Evolutionary conservation across 2,329 filamentous ascomycete genomes (phyloP), one percentile per base, ranked within the genome.

Genomic region (Monosporascus sp.): DNA sequence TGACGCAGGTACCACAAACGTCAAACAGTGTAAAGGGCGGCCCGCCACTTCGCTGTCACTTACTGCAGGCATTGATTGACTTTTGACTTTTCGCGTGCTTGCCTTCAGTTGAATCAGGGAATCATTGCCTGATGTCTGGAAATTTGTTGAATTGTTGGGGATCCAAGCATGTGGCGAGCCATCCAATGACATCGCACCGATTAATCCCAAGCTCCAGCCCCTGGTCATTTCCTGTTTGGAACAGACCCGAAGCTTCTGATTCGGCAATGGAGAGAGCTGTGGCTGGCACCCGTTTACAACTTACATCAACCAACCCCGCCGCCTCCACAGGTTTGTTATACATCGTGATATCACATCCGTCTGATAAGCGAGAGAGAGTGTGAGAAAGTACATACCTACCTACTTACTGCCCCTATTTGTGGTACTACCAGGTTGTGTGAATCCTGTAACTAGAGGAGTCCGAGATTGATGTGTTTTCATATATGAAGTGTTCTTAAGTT

Each of bases 91-190:
- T 37, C 39, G 48, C 47, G 45, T 35, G 31, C 50, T 38, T 54
- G 31, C 53, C 55, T 11, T 20, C 5, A 17, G 48, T 15, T 3
- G 14, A 22, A 46, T 11, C 18, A 24, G 35, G 25, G 38, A 46
- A 46, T 51, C 49, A 45, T 56, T 57, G 56, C 52, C 57, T 53
- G 57, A 52, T 60, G 60, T 60, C 58, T 52, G 62, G 59, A 64
- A 65, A 55, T 65, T 63, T 67, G 64, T 67, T 67, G 64, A 67
- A 67, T 67, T 67, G 64, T 67, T 67, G 64, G 64, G 64, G 63
- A 62, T 55, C 43, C 43, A 43, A 44, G 48, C 37, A 2, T 15
- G 48, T 46, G 49, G 41, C 49, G 27, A 41, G 11, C 17, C 5
- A 3, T 31, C 49, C 49, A 51, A 51, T 46, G 39, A 46, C n/a